Evolutionary conservation across 2,329 filamentous ascomycete genomes (phyloP), one percentile per base, ranked within the genome.

Genomic region (Fusarium sp.): DNA sequence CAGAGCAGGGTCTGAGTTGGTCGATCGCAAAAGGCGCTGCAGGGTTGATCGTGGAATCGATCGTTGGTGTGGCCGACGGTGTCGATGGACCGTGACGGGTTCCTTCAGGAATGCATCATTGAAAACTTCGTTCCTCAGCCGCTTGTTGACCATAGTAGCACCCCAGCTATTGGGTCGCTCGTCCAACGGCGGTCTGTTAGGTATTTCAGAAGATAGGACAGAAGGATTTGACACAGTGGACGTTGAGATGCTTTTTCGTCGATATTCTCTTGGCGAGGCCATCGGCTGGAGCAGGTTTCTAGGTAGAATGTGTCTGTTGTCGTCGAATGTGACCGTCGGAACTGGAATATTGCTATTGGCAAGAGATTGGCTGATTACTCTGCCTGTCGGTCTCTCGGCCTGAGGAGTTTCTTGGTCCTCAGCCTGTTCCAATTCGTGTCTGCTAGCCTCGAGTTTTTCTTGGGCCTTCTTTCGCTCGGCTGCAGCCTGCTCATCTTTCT

Each of bases 301-400:
- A 2, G 95, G 95, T 40, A 97, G 89, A 59, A 98, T 97, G 75
- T 98, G 95, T 67, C 91, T 88, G 76, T 98, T 98, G 76, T 97
- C 94, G 74, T 95, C 92, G 63, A 97, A 93, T 0, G 96, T 93
- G 45, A 98, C 95, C 39, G 96, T 95, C 3, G 95, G 94, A 28
- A 97, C 88, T 21, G 91, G 87, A 32, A 88, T 86, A 24, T 82
- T 82, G 28, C 80, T 77, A 34, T 87, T 86, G 56, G 92, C 86
- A 62, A 97, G 85, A 14, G 93, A 96, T 76, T 97, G 94, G 76
- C 88, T 90, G 65, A 90, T 81, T 44, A 90, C 75, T 63, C 88
- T 63, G 46, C 70, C 61, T 17, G 73, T 63, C 7, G 71, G 66
- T 3, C 63, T 51, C n/a, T 62, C 60, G 4, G 65, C 38, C 20